A percentile compares a stretch with the other conserved stretches of the same genome.
Evolutionary conservation across 176 grass and related monocot species (phyloP).

Genomic region (Bromus sterilis): DNA sequence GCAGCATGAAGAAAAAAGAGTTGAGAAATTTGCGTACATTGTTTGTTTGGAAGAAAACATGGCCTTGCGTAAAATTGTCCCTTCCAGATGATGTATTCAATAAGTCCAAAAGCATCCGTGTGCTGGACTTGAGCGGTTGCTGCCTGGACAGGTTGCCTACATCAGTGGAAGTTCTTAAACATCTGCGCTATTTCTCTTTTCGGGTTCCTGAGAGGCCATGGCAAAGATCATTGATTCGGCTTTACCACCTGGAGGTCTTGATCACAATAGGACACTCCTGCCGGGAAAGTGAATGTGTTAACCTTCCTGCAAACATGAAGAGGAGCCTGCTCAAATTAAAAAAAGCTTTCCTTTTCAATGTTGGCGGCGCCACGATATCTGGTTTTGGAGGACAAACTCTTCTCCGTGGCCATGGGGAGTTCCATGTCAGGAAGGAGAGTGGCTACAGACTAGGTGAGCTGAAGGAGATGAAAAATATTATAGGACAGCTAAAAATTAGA

Average conservation of each 20-base stretch:
- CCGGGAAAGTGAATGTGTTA: conserved; percentile 26
- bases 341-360: conserved; percentile 28
- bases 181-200: conserved; percentile 48
- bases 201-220: conserved; percentile 15
- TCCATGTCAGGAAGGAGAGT: conserved; percentile 44
- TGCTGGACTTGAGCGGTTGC: conserved; percentile 40
- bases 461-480: conserved; percentile 36
- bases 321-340: conserved; percentile 38
- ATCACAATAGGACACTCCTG: conserved; percentile 33
- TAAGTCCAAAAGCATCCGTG: conserved; percentile 32
- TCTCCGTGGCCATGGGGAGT: conserved; percentile 32
- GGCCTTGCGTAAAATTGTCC: conserved; percentile 6
- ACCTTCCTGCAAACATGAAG: conserved; percentile 33
- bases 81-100: conserved; percentile 37
- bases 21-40: conserved; percentile 39
- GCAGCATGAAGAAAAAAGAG: conserved; percentile 9
- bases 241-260: conserved; percentile 50
- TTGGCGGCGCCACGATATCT: conserved; percentile 25
- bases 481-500: conserved; percentile 19
- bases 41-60: conserved; percentile 26
- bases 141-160: conserved; percentile 27
- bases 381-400: conserved; percentile 33
- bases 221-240: conserved; percentile 10
- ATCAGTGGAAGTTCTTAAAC: conserved; percentile 20
- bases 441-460: conserved; percentile 34